phyloP scores from a whole-genome alignment of 768 basidiomycete genomes.

The Nidula microcarpa region DNA sequence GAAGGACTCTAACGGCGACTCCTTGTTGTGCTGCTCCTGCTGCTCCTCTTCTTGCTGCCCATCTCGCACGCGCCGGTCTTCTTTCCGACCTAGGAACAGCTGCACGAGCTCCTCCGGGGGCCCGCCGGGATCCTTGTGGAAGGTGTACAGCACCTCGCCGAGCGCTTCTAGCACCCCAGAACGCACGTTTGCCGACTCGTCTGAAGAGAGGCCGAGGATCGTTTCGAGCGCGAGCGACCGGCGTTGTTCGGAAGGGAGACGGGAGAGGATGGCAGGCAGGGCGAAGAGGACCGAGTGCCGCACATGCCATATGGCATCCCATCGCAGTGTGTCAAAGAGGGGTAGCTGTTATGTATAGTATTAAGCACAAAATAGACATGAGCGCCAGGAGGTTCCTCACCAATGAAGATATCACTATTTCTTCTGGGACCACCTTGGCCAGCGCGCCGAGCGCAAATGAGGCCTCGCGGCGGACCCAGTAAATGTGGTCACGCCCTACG shows the following conservation, averaged over 20 bases:
- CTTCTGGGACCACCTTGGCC: constrained; percentile 81
- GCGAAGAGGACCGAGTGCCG: constrained; percentile 86
- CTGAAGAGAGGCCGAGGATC: constrained; percentile 56
- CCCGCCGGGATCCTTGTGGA: constrained; percentile 57
- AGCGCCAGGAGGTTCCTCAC: constrained; percentile 36
- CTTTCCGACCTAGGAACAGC: constrained; percentile 69
- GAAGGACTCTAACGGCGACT: constrained; percentile 38
- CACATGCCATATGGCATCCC: constrained; percentile 77
- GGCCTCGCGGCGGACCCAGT: constrained; percentile 83
- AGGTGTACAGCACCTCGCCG: constrained; percentile 86
- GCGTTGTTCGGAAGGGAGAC: constrained; percentile 56
- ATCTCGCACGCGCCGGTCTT: constrained; percentile 35
- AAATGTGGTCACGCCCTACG: constrained; percentile 59
- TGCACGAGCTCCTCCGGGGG: constrained; percentile 73
- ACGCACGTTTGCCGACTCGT: constrained; percentile 66
- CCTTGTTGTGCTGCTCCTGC: constrained; percentile 1
- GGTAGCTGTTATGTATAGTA: constrained; percentile 55
- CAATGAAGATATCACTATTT: constrained; percentile 61
- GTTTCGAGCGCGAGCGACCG: constrained; percentile 65
- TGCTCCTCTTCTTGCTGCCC: constrained; percentile 22
- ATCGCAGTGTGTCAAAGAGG: constrained; percentile 65
- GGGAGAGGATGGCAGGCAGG: constrained; percentile 73
- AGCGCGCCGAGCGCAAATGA: constrained; percentile 86
- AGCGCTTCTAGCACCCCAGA: constrained; percentile 81
- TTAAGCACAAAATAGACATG: neutral